Base-by-base conservation (phyloP, 148 eudicot species). In the Dianthus caryophyllus region DNA sequence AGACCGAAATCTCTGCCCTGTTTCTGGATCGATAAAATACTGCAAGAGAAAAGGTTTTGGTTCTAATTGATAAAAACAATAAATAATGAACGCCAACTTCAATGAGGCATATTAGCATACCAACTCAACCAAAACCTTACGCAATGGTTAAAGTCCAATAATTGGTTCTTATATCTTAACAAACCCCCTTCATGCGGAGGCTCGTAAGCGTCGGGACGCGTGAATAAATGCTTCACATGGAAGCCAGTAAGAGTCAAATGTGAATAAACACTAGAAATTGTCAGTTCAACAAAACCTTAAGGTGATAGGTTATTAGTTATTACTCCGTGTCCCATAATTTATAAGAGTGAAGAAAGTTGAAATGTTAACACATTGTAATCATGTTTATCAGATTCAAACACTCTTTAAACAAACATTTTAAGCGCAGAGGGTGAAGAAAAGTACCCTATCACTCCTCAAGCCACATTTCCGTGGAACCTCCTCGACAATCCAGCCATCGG, bases 11-110 rank as follows among this genome's bases (percentile, higher is more conserved):
- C 64, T 85, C 55, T 49, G 61, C 54, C 88, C 84, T 49, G 85
- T 83, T 64, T 20, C 71, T 46, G 96, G 96, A 39, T 88, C 96
- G 69, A 76, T 68, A 75, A 62, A 91, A 55, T 85, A 88, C 97
- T 91, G 90, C 90, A 79, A 48, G 55, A 44, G 46, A 48, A 61
- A 54, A 53, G 24, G 38, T 18, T 56, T 46, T 33, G 50, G 5
- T 9, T 59, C 65, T 69, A 69, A 39, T 24, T 30, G 12, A 17
- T 24, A 11, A 38, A 38, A 6, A 18, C 22, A 54, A 54, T 48
- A 54, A 22, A 54, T 31, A 54, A 54, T 31, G 30, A 17, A 50
- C 24, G 1, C 54, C 54, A 50, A 18, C 6, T 18, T 50, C 44
- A 41, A 41, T 9, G 44, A 41, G 12, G 10, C 10, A 33, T 3